Evolutionary conservation across 225 moss, liverwort and hornwort species (phyloP).

Genomic region (Physcomitrellopsis africana): DNA sequence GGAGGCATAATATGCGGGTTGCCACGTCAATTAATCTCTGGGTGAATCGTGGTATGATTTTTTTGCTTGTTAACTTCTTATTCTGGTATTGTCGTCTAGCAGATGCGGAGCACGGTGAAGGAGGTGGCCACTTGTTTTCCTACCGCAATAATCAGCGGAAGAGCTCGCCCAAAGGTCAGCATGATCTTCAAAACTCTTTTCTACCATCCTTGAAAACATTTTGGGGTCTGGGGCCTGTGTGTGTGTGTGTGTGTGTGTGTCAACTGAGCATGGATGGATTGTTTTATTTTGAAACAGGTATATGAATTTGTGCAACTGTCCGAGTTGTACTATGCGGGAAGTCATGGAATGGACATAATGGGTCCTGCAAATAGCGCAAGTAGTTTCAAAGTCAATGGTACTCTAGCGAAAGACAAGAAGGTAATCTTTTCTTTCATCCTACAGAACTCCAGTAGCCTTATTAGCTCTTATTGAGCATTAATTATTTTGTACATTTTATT

Average conservation of each 20-base stretch:
- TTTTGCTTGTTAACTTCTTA: constrained; percentile 3
- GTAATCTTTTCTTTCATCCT: constrained; percentile 19
- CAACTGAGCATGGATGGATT: constrained; percentile 1
- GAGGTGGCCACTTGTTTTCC: constrained; percentile 82
- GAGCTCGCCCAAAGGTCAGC: constrained; percentile 82
- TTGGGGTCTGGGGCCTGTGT: no score
- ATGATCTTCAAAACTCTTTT: not conserved
- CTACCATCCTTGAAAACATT: no score
- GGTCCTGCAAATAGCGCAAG: constrained; percentile 80
- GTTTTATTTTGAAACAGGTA: constrained; percentile 49
- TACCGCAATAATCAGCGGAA: constrained; percentile 86
- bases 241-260: not conserved
- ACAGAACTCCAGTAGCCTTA: no score
- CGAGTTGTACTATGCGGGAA: constrained; percentile 87
- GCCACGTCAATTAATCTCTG: not conserved
- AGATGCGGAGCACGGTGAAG: constrained; percentile 89
- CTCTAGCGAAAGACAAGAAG: constrained; percentile 63
- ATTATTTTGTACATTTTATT: no score
- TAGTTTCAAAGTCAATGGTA: constrained; percentile 70
- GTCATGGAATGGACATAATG: constrained; percentile 96
- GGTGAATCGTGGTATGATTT: not conserved
- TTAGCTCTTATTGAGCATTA: no score
- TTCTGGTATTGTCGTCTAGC: constrained; percentile 25
- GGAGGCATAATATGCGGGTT: not conserved
- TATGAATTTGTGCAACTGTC: constrained; percentile 87